Evolutionary conservation across 2,329 filamentous ascomycete species (phyloP).

Genomic region (Ophiostoma sp.): DNA sequence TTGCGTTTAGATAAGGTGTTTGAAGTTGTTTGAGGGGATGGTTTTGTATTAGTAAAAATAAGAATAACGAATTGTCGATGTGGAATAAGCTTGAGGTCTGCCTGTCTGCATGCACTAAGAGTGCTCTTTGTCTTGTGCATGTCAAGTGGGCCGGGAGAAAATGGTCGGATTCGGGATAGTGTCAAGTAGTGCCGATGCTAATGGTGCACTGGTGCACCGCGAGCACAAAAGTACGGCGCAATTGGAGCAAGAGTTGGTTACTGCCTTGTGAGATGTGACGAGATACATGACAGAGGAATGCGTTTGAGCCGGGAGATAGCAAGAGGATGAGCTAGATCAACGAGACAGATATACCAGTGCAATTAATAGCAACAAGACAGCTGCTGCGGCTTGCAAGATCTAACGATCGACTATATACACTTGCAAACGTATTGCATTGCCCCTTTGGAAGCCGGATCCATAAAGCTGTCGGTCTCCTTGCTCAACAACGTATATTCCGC

Average conservation of each 20-base stretch:
- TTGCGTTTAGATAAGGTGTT: conserved; percentile 3
- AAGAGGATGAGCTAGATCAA: not conserved
- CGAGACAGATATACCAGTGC: too few species aligned
- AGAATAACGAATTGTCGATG: not conserved
- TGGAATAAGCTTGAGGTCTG: not conserved
- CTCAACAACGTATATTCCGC: not conserved
- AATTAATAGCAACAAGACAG: too few species aligned
- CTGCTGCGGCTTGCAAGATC: too few species aligned
- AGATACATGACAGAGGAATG: not conserved
- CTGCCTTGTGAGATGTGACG: not conserved
- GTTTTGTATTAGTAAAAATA: not conserved
- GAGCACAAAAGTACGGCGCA: not conserved
- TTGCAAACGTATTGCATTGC: not conserved
- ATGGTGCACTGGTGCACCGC: not conserved
- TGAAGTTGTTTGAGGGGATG: not conserved
- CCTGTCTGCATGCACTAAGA: not conserved
- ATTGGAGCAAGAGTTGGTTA: not conserved
- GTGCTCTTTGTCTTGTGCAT: not conserved
- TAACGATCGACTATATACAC: not conserved
- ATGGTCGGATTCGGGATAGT: not conserved
- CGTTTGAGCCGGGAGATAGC: not conserved
- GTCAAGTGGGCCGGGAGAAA: conserved; percentile 3
- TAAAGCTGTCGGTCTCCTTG: not conserved
- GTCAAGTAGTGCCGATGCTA: not conserved
- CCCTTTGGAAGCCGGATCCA: not conserved